Evolutionary conservation across 2,329 filamentous ascomycete genomes (phyloP).

Genomic region (Stromatinia cepivora): DNA sequence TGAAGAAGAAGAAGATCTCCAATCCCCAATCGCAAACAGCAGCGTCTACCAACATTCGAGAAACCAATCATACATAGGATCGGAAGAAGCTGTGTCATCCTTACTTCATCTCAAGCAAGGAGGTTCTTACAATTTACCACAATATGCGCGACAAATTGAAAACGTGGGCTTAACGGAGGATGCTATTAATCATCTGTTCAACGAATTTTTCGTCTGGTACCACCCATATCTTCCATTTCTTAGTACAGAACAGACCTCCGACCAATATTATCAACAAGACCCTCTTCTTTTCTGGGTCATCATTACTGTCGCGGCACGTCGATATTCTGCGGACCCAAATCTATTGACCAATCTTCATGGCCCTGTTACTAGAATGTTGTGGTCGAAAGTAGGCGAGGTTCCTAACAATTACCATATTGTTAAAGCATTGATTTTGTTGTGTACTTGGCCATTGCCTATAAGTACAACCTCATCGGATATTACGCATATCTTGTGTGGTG

Average conservation of each 20-base stretch:
- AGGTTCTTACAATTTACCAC: slow-evolving; percentile 49
- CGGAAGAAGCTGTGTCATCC: slow-evolving; percentile 67
- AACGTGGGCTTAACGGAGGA: slow-evolving; percentile 64
- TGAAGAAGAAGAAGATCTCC: slow-evolving; percentile 55
- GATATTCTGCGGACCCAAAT: slow-evolving; percentile 59
- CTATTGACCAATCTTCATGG: slow-evolving; percentile 68
- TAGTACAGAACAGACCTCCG: slow-evolving; percentile 63
- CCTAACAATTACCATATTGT: slow-evolving; percentile 79
- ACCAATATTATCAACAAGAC: slow-evolving; percentile 75
- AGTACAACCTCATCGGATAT: slow-evolving; percentile 78
- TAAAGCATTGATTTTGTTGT: slow-evolving; percentile 76
- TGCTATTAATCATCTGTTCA: slow-evolving; percentile 64
- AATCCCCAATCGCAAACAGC: slow-evolving; percentile 60
- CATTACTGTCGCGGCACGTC: slow-evolving; percentile 70
- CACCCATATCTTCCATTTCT: slow-evolving; percentile 78
- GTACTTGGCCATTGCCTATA: slow-evolving; percentile 81
- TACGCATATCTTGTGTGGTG: slow-evolving; percentile 73
- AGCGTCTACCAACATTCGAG: slow-evolving; percentile 58
- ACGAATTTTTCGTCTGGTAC: slow-evolving; percentile 73
- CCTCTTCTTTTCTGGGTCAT: slow-evolving; percentile 85
- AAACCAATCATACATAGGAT: slow-evolving; percentile 62
- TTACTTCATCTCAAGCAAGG: slow-evolving; percentile 66
- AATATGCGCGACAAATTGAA: slow-evolving; percentile 50
- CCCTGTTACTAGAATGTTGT: slow-evolving; percentile 69
- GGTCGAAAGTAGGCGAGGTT: slow-evolving; percentile 74